Conservation (phyloP, 257 asterid genomes). For the Lavandula angustifolia region DNA sequence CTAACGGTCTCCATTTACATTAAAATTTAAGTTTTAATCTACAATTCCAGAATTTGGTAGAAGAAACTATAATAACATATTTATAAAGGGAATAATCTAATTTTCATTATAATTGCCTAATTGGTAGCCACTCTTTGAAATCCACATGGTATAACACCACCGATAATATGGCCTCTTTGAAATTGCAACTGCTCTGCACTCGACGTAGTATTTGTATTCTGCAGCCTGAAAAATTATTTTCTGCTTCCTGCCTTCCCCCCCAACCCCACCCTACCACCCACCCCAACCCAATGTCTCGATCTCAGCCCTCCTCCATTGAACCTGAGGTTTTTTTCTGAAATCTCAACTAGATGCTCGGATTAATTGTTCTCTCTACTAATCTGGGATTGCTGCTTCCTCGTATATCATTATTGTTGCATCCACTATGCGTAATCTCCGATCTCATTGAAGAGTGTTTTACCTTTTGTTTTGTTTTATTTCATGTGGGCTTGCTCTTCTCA, state of each 20-base stretch:
- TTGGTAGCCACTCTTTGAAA: background rate
- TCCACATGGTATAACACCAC: background rate
- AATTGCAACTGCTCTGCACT: slow-evolving; percentile 33
- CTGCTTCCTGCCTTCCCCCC: background rate
- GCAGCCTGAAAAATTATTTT: slow-evolving; percentile 10
- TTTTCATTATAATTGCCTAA: background rate
- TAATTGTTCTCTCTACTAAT: background rate
- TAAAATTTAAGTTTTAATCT: too few relatives aligned
- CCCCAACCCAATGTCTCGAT: slow-evolving; percentile 33
- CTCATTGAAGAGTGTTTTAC: slow-evolving; percentile 21
- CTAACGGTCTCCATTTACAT: too few relatives aligned
- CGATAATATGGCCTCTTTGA: slow-evolving; percentile 16
- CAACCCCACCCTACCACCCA: background rate
- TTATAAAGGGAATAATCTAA: too few relatives aligned
- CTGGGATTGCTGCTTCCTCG: background rate
- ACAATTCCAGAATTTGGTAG: too few relatives aligned
- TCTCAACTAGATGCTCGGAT: slow-evolving; percentile 19
- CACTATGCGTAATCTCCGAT: slow-evolving; percentile 26
- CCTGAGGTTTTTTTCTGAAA: background rate
- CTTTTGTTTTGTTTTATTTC: background rate
- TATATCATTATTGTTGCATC: background rate
- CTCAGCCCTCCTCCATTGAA: slow-evolving; percentile 12
- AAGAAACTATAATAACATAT: too few relatives aligned
- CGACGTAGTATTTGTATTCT: slow-evolving; percentile 29
- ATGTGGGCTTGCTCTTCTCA: slow-evolving; percentile 13